These are phyloP conservation scores for Neoscytalidium dimidiatum DNA, from an alignment of 2,329 filamentous ascomycete species.

Conservation along the genomic window DNA sequence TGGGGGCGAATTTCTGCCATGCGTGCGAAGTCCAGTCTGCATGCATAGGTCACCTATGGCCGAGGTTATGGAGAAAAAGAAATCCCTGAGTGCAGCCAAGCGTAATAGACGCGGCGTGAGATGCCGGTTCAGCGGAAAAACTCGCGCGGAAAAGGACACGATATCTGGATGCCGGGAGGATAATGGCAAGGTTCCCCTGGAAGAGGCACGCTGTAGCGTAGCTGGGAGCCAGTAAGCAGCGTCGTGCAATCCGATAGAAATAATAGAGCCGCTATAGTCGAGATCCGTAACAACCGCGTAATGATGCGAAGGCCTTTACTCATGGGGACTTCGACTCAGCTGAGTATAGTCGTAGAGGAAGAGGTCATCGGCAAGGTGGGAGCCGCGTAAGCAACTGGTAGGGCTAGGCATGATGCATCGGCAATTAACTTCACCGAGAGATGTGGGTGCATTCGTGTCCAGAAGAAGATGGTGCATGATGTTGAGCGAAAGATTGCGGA, in stretches of 20 bases:
- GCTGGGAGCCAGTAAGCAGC: not conserved
- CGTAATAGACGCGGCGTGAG: not conserved
- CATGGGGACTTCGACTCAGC: no score
- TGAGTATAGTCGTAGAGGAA: no score
- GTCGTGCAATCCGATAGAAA: not conserved
- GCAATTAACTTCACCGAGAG: not conserved
- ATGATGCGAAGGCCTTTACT: no score
- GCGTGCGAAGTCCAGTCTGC: not conserved
- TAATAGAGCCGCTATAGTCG: no score
- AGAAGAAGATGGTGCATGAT: not conserved
- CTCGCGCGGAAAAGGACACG: not conserved
- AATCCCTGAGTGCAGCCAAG: not conserved
- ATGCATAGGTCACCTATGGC: not conserved
- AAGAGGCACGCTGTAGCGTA: not conserved
- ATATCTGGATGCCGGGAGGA: not conserved
- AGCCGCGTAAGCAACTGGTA: no score
- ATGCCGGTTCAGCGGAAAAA: not conserved
- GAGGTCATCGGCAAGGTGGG: no score
- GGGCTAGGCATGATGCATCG: not conserved
- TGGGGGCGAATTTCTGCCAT: not conserved
- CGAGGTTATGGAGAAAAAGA: not conserved
- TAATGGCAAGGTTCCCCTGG: not conserved
- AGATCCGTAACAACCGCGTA: no score
- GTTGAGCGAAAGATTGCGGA: not conserved
- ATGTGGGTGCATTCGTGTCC: not conserved